phyloP scores from a whole-genome alignment of 2,329 filamentous ascomycete species.

The Parafenestella ontariensis region DNA sequence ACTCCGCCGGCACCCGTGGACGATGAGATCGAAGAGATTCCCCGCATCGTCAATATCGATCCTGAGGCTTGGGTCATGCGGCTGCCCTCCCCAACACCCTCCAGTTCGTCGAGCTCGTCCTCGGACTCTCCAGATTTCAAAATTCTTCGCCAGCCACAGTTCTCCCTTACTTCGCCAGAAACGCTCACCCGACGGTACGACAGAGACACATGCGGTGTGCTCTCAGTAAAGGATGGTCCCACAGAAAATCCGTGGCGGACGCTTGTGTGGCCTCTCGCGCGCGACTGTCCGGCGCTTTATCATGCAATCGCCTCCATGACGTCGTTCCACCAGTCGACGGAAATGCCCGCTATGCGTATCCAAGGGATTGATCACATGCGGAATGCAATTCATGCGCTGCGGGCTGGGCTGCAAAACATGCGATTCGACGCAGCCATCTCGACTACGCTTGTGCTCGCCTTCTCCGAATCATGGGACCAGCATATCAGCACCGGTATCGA shows the following conservation, averaged over 20 bases:
- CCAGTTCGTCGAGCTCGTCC: slow-evolving; percentile 45
- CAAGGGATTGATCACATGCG: slow-evolving; percentile 74
- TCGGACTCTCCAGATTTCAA: slow-evolving; percentile 28
- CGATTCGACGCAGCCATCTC: slow-evolving; percentile 70
- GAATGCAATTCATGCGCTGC: slow-evolving; percentile 66
- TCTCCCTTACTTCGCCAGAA: slow-evolving; percentile 63
- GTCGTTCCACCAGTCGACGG: slow-evolving; percentile 70
- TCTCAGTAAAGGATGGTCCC: slow-evolving; percentile 73
- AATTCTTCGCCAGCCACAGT: slow-evolving; percentile 54
- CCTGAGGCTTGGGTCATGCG: slow-evolving; percentile 48
- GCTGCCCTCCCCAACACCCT: slow-evolving; percentile 46
- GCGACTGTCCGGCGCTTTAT: slow-evolving; percentile 68
- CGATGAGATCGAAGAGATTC: slow-evolving; percentile 64
- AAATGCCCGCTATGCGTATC: slow-evolving; percentile 63
- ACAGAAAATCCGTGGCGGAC: slow-evolving; percentile 76
- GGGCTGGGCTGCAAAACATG: slow-evolving; percentile 68
- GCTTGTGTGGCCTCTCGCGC: slow-evolving; percentile 72
- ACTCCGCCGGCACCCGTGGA: slow-evolving; percentile 44
- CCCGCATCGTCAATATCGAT: slow-evolving; percentile 49
- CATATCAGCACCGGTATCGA: slow-evolving; percentile 73
- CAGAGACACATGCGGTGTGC: slow-evolving; percentile 71
- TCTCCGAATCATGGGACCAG: slow-evolving; percentile 75
- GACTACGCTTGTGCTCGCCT: slow-evolving; percentile 72
- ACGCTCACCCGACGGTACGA: slow-evolving; percentile 70
- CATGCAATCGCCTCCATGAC: slow-evolving; percentile 74